Evolutionary conservation across 345 rosid species (phyloP).

Genomic region (Cardamine occulta): DNA sequence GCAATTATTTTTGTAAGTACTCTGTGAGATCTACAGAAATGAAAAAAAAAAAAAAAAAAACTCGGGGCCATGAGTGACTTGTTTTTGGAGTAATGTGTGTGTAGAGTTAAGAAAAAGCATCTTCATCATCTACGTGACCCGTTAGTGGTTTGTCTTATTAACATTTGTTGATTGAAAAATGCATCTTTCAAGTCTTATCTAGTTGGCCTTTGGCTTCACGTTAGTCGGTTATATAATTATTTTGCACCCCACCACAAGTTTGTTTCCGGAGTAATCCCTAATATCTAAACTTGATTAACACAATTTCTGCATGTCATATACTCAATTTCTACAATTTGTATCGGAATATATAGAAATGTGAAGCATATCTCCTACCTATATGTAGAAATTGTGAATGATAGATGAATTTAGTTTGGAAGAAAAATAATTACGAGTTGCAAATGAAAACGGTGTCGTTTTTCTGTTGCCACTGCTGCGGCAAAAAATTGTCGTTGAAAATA

Average conservation of each 20-base stretch:
- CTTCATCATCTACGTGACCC: constrained; percentile 32
- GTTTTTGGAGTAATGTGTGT: constrained; percentile 38
- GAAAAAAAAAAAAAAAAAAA: neutral
- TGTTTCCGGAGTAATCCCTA: neutral
- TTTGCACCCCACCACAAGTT: constrained; percentile 17
- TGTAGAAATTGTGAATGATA: neutral
- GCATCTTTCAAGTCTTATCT: constrained; percentile 39
- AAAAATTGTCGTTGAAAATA: constrained; percentile 30
- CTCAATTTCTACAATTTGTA: neutral
- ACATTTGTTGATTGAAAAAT: constrained; percentile 40
- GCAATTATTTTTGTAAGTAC: constrained; percentile 30
- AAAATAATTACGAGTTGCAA: neutral
- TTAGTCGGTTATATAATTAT: neutral
- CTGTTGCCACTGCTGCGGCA: constrained; percentile 30
- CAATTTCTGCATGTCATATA: neutral
- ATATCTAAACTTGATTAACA: neutral
- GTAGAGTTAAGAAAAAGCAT: constrained; percentile 40
- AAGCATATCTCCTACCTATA: neutral
- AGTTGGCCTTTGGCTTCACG: constrained; percentile 31
- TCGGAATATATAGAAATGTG: neutral
- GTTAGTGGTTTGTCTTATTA: constrained; percentile 40
- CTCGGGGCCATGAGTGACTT: constrained; percentile 33
- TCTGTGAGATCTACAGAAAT: constrained; percentile 25
- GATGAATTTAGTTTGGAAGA: neutral
- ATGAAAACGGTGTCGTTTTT: constrained; percentile 32